A percentile compares a stretch with the other conserved stretches of the same genome.
Evolutionary conservation across 257 asterid genomes (phyloP).

Genomic region (Thymus mandschuricus): DNA sequence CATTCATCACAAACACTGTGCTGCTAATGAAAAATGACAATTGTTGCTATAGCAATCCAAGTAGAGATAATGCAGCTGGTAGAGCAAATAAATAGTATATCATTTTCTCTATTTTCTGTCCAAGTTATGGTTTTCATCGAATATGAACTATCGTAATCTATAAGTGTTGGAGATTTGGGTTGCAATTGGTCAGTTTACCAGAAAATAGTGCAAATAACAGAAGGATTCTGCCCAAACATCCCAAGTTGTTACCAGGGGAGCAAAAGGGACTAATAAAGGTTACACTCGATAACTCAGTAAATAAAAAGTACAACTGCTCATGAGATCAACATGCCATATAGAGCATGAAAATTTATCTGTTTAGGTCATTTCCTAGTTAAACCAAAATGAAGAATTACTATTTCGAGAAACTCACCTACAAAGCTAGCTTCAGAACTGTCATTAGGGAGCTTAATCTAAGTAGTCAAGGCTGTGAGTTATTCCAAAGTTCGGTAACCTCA

Average conservation of each 20-base stretch:
- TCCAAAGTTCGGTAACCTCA: neutral
- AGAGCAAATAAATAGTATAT: neutral
- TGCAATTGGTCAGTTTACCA: neutral
- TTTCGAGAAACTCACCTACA: neutral
- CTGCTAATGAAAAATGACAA: conserved; percentile 5
- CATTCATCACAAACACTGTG: neutral
- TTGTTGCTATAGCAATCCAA: conserved; percentile 20
- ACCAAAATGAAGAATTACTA: conserved; percentile 9
- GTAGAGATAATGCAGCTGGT: conserved; percentile 16
- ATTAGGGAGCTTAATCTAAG: neutral
- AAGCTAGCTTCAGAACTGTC: conserved; percentile 12
- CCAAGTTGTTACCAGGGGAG: neutral
- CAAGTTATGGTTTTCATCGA: neutral
- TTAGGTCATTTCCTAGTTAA: neutral
- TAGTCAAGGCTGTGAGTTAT: neutral
- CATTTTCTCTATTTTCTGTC: neutral
- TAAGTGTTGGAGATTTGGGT: neutral
- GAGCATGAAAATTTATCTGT: conserved; percentile 1
- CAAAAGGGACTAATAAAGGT: neutral
- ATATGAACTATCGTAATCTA: neutral
- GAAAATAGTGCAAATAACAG: conserved; percentile 7
- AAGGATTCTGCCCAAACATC: neutral
- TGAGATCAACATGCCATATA: neutral
- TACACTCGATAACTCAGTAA: neutral
- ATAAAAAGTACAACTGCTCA: conserved; percentile 10